Evolutionary conservation across 2,329 filamentous ascomycete genomes (phyloP), one percentile per base, ranked within the genome.

Genomic region (Pyrenophora tritici-repentis): DNA sequence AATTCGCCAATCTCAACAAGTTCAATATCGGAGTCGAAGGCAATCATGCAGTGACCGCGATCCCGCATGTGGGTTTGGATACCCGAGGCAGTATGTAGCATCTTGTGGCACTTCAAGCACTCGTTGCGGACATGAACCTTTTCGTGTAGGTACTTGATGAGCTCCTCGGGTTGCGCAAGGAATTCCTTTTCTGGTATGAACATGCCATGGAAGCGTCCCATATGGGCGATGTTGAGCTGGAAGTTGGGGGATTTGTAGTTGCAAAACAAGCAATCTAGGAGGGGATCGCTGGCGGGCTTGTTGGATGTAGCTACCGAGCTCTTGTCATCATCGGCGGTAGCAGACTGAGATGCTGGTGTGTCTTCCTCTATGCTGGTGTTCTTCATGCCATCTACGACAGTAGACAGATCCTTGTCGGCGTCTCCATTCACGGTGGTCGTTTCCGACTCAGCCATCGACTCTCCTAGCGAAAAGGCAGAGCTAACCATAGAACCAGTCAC

Each of bases 61-160:
- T 99, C 94, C 37, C 91, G 87, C 94, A 99, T 99, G 73, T 99
- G 94, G 0, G 92, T 97, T 70, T 97, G 92, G 20, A 92, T 85
- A 14, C 90, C 93, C 50, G 87, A 86, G 0, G 88, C 81, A 10
- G 87, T 92, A 56, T 87, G 84, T 70, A 94, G 90, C 36, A 87
- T 75, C 73, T 94, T 95, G 70, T 89, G 87, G 71, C 94, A 99
- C 70, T 87, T 91, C 39, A 99, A 75, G 72, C 94, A 99, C 73
- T 96, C 87, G 69, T 91, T 86, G 55, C 87, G 84, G 52, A 91
- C 84, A 55, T 87, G 83, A 34, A 99, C 87, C 62, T 91, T 95
- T 58, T 86, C 81, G 66, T 91, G 87, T 12, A 99, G 80, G 56
- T 91, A 87, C 46, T 81, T 81, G 53, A 99, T 76, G 42, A 99